phyloP scores from a whole-genome alignment of 192 early-diverging fungal species.

The Podila clonocystis region DNA sequence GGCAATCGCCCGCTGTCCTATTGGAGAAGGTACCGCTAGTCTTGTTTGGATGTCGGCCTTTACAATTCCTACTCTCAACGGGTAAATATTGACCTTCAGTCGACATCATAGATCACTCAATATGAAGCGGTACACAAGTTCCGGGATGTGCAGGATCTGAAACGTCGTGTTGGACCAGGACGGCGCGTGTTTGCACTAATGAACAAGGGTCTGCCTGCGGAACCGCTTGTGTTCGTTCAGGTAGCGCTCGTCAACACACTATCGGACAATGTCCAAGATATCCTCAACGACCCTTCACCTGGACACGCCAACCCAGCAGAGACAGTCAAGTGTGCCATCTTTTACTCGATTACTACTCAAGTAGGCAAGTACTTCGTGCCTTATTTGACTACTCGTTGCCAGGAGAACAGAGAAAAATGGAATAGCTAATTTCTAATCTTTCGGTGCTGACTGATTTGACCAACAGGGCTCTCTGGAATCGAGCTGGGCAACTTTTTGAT shows the following conservation, averaged over 20 bases:
- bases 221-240: slow-evolving; percentile 92
- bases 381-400: neutral
- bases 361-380: slow-evolving; percentile 55
- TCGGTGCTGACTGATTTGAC: neutral
- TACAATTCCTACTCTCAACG: no score
- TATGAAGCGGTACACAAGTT: slow-evolving; percentile 95
- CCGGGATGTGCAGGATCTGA: slow-evolving; percentile 81
- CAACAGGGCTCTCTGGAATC: slow-evolving; percentile 80
- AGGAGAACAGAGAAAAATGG: neutral
- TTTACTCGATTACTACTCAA: slow-evolving; percentile 95
- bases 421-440: neutral
- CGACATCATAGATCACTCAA: slow-evolving; percentile 63
- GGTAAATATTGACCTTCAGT: no score
- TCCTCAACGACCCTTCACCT: slow-evolving; percentile 35
- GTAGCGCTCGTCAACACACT: slow-evolving; percentile 78
- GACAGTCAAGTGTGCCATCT: slow-evolving; percentile 77
- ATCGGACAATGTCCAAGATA: slow-evolving; percentile 72
- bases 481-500: slow-evolving; percentile 93
- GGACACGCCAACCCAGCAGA: slow-evolving; percentile 28
- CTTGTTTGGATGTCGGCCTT: no score
- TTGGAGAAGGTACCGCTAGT: slow-evolving; percentile 77
- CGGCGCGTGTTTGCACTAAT: slow-evolving; percentile 89
- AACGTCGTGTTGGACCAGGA: slow-evolving; percentile 72
- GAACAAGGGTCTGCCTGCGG: slow-evolving; percentile 76
- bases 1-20: slow-evolving; percentile 80